Evolutionary conservation across 495 filamentous ascomycete species (phyloP), one percentile per base, ranked within the genome.

Genomic region (Xylaria acuta): DNA sequence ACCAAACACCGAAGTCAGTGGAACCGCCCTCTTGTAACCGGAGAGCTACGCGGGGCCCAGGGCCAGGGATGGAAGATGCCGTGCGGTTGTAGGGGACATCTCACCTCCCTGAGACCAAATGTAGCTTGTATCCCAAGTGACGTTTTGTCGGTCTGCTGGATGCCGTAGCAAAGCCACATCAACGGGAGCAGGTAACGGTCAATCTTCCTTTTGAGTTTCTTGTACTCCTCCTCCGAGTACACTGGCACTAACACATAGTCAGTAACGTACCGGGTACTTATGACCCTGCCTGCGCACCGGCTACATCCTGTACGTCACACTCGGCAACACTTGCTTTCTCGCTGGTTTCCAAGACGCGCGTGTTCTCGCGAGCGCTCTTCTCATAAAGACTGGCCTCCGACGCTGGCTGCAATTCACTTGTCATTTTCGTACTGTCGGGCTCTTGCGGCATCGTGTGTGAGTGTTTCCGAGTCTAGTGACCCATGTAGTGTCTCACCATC

Each of bases 121-220:
- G 75, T 80, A 22, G 76, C 78, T 56, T 80, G 78, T 20, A 75
- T 78, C 41, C 76, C 75, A 54, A 80, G 75, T 0, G 78, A 80
- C 30, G 78, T 80, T 51, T 80, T 80, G 27, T 80, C 78, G 0
- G 72, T 76, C 63, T 80, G 78, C 59, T 80, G 78, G 32, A 80
- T 77, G 32, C 78, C 78, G 47, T 80, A 80, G 68, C 78, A 80
- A 40, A 80, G 75, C 78, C 78, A 80, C 78, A 80, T 80, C 45
- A 80, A 36, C 5, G 78, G 78, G 7, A 80, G 73, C 20, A 80
- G 66, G 40, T 77, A 78, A 11, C 70, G 74, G 45, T 80, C 78
- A 25, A 72, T 74, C 41, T 80, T 80, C 40, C 74, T 69, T 63
- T 70, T 80, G 41, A 80, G 70, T 18, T 70, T 72, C n/a, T 64